Evolutionary conservation across 169 alveolate species (phyloP), one percentile per base, ranked within the genome.

Genomic region (Cryptosporidium tyzzeri): DNA sequence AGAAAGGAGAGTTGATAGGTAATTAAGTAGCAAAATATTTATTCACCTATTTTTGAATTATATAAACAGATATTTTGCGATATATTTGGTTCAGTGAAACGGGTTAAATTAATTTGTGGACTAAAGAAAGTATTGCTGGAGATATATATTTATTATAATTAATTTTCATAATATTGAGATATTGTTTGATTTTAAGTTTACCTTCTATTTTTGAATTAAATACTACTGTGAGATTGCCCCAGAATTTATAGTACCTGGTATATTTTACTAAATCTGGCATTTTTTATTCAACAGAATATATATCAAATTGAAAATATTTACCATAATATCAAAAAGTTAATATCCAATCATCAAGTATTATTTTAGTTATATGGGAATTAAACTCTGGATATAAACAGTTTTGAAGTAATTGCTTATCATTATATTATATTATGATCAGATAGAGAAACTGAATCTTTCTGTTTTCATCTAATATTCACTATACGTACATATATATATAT

Each of bases 221-320:
- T 31, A 2, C 26, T 26, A 48, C 23, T 48, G 55, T 55, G 67
- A 55, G 18, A 26, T 55, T 55, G 67, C 55, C 26, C 0, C 67
- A 55, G 35, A 55, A 55, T 55, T 55, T 55, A 16, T 55, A 55
- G 67, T 55, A 55, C 67, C 31, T 55, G 67, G 67, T 26, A 4
- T 26, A 55, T 55, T 48, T 55, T 55, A 55, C 67, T 21, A 55
- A 55, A 55, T 55, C 35, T 55, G 67, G 67, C 67, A 55, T 55
- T 55, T 55, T 14, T 55, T 55, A 55, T 2, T 55, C 10, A 26
- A 10, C 35, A 26, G 0, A 8, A 5, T 55, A 55, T 23, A 23
- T 55, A 51, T 21, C 0, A 2, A 55, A 55, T 9, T n/a, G 21
- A 21, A 48, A 48, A 48, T 48, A 44, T 44, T 44, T 44, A 48